A percentile compares a stretch with the other conserved stretches of the same genome.
Evolutionary conservation across 1,139 yeast species (phyloP).

Genomic region (Blastobotrys elegans): DNA sequence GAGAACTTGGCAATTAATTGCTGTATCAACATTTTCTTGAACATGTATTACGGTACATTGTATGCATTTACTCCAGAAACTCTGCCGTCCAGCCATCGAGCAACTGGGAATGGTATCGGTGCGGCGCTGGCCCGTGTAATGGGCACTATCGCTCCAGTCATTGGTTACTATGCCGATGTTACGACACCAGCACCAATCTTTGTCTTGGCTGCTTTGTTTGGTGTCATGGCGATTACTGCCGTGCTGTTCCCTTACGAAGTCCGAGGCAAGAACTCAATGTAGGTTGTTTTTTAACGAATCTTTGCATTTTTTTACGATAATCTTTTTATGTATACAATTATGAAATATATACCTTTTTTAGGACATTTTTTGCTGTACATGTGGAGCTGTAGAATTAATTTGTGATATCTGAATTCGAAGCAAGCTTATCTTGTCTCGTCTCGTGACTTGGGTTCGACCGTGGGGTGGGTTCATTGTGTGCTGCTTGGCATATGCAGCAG

Average conservation of each 20-base stretch:
- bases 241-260: slow-evolving; percentile 45
- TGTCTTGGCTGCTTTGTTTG: slow-evolving; percentile 52
- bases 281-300: too few relatives aligned
- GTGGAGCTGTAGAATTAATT: too few relatives aligned
- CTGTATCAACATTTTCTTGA: slow-evolving; percentile 46
- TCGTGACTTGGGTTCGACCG: too few relatives aligned
- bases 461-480: too few relatives aligned
- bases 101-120: slow-evolving; percentile 52
- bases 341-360: background rate
- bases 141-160: slow-evolving; percentile 49
- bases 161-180: slow-evolving; percentile 44
- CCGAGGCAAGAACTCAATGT: slow-evolving; percentile 23
- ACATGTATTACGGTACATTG: slow-evolving; percentile 51
- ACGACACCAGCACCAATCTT: slow-evolving; percentile 49
- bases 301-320: too few relatives aligned
- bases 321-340: background rate
- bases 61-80: slow-evolving; percentile 55
- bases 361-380: background rate
- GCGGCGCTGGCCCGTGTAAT: slow-evolving; percentile 45
- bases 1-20: slow-evolving; percentile 52
- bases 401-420: background rate
- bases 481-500: background rate
- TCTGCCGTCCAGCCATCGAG: slow-evolving; percentile 42
- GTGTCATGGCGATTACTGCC: slow-evolving; percentile 42
- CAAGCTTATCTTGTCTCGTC: background rate